These are phyloP conservation scores for Tritrichomonas musculus DNA, from an alignment of 208 protist species.

Conservation along the genomic window DNA sequence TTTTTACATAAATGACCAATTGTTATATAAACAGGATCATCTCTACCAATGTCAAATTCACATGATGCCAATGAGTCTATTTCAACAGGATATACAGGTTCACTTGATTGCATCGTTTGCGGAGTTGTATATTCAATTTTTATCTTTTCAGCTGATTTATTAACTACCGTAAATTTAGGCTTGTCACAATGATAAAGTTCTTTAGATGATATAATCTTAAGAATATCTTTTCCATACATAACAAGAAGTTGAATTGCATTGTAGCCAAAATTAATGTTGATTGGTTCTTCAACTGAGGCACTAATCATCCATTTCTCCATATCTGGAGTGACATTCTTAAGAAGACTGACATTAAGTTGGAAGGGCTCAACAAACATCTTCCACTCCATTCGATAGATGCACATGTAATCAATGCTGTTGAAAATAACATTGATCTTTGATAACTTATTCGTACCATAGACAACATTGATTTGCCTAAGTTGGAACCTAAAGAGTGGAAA, in stretches of 20 bases:
- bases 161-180: background rate
- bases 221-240: background rate
- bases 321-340: background rate
- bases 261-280: background rate
- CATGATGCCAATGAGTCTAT: background rate
- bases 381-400: background rate
- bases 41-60: background rate
- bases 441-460: background rate
- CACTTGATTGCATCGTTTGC: background rate
- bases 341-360: background rate
- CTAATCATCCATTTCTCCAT: background rate
- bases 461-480: background rate
- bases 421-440: background rate
- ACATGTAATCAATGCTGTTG: background rate
- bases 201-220: background rate
- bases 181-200: background rate
- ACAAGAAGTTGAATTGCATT: background rate
- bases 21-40: background rate
- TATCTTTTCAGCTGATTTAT: background rate
- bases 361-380: background rate
- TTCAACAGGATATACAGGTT: no score
- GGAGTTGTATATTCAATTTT: no score
- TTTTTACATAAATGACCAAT: background rate
- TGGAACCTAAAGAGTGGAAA: background rate
- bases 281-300: background rate